phyloP scores from a whole-genome alignment of 768 basidiomycete genomes.

The Hirschioporus abietinus region DNA sequence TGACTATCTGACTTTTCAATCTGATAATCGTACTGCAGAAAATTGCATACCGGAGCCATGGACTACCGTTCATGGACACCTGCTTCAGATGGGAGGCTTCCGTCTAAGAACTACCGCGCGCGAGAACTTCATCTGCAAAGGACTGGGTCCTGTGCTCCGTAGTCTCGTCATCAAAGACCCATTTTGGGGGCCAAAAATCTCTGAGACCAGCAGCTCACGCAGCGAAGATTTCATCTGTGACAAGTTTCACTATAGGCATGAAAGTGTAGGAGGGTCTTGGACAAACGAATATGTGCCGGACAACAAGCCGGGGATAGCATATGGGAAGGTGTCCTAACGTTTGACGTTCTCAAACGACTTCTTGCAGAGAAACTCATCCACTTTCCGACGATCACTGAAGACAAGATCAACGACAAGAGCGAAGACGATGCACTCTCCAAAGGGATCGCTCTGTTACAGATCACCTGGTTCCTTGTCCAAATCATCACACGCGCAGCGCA shows the following conservation, averaged over 20 bases:
- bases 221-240: too few relatives aligned
- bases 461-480: background rate
- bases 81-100: constrained; percentile 4
- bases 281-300: too few relatives aligned
- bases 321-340: background rate
- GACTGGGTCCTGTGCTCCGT: too few relatives aligned
- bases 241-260: too few relatives aligned
- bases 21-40: background rate
- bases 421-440: background rate
- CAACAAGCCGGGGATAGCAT: too few relatives aligned
- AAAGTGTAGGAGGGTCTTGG: too few relatives aligned
- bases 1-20: too few relatives aligned
- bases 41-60: background rate
- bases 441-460: background rate
- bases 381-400: background rate
- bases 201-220: too few relatives aligned
- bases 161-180: too few relatives aligned
- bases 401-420: background rate
- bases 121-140: too few relatives aligned
- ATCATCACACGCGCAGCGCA: background rate
- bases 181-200: too few relatives aligned
- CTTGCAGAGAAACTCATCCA: background rate
- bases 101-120: background rate
- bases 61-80: constrained; percentile 4
- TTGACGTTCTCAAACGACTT: background rate